Base-by-base conservation (phyloP, 2,329 filamentous ascomycete species). In the Colletotrichum neosansevieriae region DNA sequence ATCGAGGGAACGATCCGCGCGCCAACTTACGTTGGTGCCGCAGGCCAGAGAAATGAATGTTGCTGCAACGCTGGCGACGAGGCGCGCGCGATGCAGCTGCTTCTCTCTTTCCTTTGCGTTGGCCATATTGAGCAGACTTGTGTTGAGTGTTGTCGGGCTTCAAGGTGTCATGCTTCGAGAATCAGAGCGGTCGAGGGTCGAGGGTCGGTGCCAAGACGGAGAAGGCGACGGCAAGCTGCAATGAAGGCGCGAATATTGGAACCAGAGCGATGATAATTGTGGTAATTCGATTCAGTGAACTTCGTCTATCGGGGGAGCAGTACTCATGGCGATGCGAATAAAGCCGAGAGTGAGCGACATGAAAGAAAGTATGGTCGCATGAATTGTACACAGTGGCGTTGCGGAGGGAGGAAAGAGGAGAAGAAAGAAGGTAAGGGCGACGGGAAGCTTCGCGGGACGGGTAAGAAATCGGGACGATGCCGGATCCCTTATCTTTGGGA, bases 31-130 rank as follows among this genome's bases (percentile, higher is more conserved):
- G 79, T 98, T 98, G 71, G 94, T 97, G 70, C 96, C 96, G 79
- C 94, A 97, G 69, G 94, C 94, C 67, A 98, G 85, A 15, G 94
- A 90, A 71, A 98, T 94, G 71, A 89, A 78, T 15, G 94, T 97
- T 32, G 94, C 94, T 57, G 94, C 94, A 66, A 94, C 83, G 74
- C 94, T 95, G 72, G 95, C 94, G 64, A 96, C 81, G 61, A 97
- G 84, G 73, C 94, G 92, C 71, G 89, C 90, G 75, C 85, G 87
- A 71, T 86, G 83, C 72, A 88, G 81, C 56, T 84, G 79, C 38
- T 79, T 80, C 72, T 87, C 83, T 58, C 82, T 75, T 72, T 87
- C 83, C 58, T 82, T 75, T 54, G 32, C 44, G 50, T 68, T 63
- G 29, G 57, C 29, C 68, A 71, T 70, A 34, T 11, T 66, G 15